Percentiles rank a stretch among this genome's conserved stretches.
These are phyloP conservation scores for Fragosphaeria purpurea DNA, from an alignment of 2,329 filamentous ascomycete species.

Conservation along the genomic window DNA sequence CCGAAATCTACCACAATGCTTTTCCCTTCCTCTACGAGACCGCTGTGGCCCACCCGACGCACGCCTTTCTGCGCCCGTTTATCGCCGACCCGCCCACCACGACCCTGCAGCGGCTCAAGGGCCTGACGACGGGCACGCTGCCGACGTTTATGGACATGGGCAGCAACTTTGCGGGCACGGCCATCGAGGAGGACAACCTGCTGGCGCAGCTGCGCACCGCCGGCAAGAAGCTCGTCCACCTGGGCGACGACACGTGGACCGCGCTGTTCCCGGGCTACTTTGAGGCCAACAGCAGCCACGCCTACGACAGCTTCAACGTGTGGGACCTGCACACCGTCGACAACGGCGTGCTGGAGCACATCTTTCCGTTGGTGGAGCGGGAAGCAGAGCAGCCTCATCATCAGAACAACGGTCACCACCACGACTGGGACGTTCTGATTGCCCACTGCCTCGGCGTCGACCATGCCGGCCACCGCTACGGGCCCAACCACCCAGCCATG, in stretches of 20 bases:
- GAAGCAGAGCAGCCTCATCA: conserved; percentile 17
- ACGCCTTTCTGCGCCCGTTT: conserved; percentile 86
- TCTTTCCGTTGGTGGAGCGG: conserved; percentile 68
- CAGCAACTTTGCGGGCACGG: conserved; percentile 89
- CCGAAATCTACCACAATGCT: conserved; percentile 66
- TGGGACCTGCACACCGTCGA: conserved; percentile 97
- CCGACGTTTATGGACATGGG: conserved; percentile 92
- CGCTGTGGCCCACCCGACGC: conserved; percentile 60
- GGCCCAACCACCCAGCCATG: conserved; percentile 89
- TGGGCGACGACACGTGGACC: conserved; percentile 98
- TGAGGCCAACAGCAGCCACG: conserved; percentile 69
- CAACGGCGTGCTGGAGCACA: conserved; percentile 84
- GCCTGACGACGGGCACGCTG: conserved; percentile 85
- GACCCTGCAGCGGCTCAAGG: conserved; percentile 85
- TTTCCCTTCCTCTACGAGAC: conserved; percentile 81
- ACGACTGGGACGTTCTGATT: conserved; percentile 86
- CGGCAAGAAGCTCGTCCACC: conserved; percentile 69
- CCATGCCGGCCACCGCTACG: conserved; percentile 93
- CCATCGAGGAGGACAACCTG: conserved; percentile 85
- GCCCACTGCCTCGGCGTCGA: conserved; percentile 93
- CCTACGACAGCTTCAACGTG: conserved; percentile 97
- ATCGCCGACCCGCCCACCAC: conserved; percentile 95
- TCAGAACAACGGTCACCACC: conserved; percentile 17
- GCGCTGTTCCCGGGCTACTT: conserved; percentile 91
- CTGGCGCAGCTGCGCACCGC: conserved; percentile 56